Base-by-base conservation (phyloP, 83 land plant genomes). In the Thuja plicata region DNA sequence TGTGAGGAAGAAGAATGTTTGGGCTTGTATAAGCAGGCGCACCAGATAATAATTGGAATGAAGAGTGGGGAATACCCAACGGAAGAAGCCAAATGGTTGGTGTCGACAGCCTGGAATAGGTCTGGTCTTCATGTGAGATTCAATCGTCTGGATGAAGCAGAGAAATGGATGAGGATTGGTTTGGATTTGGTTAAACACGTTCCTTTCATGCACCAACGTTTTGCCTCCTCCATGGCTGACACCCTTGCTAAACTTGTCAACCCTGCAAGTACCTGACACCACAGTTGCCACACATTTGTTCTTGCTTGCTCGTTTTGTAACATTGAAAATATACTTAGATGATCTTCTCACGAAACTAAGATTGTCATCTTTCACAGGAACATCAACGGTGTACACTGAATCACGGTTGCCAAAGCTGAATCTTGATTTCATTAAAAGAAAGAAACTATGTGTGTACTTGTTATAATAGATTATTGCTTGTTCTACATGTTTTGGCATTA, bases 71-170 rank as follows among this genome's bases (percentile, higher is more conserved):
- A 93, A 82, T 98, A 95, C 87, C 99, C 98, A 10, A 57, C 74
- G 40, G 96, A 98, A 46, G 99, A 98, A 89, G 97, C 93, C 11
- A 98, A 98, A 91, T 98, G 99, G 99, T 93, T 98, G 77, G 95
- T 95, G 8, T 93, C 92, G 30, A 97, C 98, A 10, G 95, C 98
- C 43, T 98, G 99, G 99, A 98, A 98, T 88, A 89, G 96, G 70
- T 95, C 96, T 45, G 92, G 93, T 8, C 24, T 95, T 48, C 95
- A 94, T 5, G 91, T 92, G 43, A 91, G 94, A 82, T 85, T 98
- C 60, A 91, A 89, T 34, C 93, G 93, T 88, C 74, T 87, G 52
- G 87, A 88, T 8, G 87, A 38, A 15, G 96, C 96, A 13, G 94
- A 91, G 85, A 93, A 90, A 54, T 97, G 99, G 99, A 97, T 97